Percentiles rank a stretch among this genome's conserved stretches.
Evolutionary conservation across 1,139 yeast genomes (phyloP).

Genomic region (Saccharomycopsis crataegensis): DNA sequence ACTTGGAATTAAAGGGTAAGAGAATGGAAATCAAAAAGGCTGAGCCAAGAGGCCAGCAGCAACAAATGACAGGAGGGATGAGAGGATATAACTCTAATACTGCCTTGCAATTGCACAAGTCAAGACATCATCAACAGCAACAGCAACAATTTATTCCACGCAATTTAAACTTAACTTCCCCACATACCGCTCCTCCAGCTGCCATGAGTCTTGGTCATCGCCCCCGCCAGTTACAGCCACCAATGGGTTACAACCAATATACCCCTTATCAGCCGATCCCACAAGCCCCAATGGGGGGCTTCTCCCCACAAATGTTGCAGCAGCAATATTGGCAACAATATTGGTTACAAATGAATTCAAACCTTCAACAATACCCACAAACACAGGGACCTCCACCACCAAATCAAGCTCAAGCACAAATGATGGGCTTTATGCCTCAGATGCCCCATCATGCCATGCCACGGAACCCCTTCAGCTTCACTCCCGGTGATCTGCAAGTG

Average conservation of each 20-base stretch:
- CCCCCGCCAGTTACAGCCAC: too few relatives aligned
- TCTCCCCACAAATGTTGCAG: not conserved
- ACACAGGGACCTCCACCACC: too few relatives aligned
- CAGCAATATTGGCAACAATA: not conserved
- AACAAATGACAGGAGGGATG: conserved; percentile 25
- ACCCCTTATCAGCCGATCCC: not conserved
- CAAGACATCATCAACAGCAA: not conserved
- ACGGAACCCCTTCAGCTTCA: too few relatives aligned
- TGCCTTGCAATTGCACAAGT: not conserved
- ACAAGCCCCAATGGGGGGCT: not conserved
- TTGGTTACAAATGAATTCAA: not conserved
- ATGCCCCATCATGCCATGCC: too few relatives aligned
- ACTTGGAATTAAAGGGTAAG: conserved; percentile 77
- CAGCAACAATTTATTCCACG: not conserved
- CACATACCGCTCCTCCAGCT: too few relatives aligned
- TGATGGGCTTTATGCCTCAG: not conserved
- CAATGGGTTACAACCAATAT: not conserved
- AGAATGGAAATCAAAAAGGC: conserved; percentile 95
- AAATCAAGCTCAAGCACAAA: not conserved
- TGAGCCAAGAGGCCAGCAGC: conserved; percentile 72
- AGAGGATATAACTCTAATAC: conserved; percentile 9
- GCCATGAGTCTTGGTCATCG: too few relatives aligned
- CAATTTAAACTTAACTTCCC: not conserved
- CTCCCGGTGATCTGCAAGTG: too few relatives aligned
- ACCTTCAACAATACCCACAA: not conserved